Percentiles rank a stretch among this genome's conserved stretches.
Evolutionary conservation across 1,284 basidiomycete species (phyloP).

Genomic region (Apiotrichum mycotoxinovorans): DNA sequence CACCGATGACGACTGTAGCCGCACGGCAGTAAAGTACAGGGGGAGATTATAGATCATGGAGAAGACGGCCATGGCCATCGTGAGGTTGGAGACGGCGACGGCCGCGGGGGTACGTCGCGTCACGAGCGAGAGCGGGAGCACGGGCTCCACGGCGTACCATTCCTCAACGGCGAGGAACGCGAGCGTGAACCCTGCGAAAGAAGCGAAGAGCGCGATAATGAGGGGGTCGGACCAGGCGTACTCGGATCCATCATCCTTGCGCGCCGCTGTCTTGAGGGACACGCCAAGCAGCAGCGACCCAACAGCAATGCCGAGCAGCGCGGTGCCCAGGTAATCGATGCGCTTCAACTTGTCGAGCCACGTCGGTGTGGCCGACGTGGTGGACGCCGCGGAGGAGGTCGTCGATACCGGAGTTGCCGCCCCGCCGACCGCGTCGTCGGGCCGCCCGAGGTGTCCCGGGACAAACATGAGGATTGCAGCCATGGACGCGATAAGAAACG

Average conservation of each 20-base stretch:
- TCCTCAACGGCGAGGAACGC: constrained; percentile 71
- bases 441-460: constrained; percentile 32
- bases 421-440: constrained; percentile 51
- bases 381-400: not conserved
- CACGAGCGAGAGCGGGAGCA: constrained; percentile 75
- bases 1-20: constrained; percentile 64
- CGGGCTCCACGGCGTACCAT: constrained; percentile 67
- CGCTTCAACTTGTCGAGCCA: constrained; percentile 63
- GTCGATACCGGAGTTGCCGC: no score
- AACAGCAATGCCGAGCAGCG: constrained; percentile 69
- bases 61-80: constrained; percentile 62
- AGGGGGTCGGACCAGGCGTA: constrained; percentile 63
- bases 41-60: constrained; percentile 84
- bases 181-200: constrained; percentile 56
- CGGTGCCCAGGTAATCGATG: constrained; percentile 76
- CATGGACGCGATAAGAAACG: constrained; percentile 21
- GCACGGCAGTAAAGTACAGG: constrained; percentile 85
- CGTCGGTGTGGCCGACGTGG: not conserved
- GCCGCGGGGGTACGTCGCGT: constrained; percentile 64
- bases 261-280: constrained; percentile 64
- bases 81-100: constrained; percentile 72
- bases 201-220: constrained; percentile 63
- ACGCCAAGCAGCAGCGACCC: constrained; percentile 70
- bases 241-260: constrained; percentile 24
- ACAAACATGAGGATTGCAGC: constrained; percentile 13